phyloP scores from a whole-genome alignment of 140 eudicot genomes.

The Anethum foeniculum region DNA sequence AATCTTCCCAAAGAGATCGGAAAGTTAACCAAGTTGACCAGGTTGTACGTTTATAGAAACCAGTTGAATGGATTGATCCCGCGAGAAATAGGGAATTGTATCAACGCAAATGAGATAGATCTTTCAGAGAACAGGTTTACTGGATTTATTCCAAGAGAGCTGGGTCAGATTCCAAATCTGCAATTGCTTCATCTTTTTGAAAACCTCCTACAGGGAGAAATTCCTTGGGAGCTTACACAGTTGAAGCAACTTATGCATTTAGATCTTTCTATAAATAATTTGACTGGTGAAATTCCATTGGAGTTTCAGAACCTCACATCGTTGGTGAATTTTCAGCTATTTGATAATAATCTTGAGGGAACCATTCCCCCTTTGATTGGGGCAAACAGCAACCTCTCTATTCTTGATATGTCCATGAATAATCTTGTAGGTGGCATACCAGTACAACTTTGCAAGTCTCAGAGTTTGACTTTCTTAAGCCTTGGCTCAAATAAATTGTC shows the following conservation, averaged over 20 bases:
- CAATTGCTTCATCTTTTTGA: conserved; percentile 76
- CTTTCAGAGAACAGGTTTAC: conserved; percentile 69
- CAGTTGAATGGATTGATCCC: conserved; percentile 69
- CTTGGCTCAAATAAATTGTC: conserved; percentile 68
- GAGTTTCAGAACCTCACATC: conserved; percentile 58
- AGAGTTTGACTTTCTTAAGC: conserved; percentile 64
- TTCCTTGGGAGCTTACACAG: conserved; percentile 59
- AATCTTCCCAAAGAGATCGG: conserved; percentile 70
- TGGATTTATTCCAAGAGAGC: conserved; percentile 54
- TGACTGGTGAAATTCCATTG: conserved; percentile 66
- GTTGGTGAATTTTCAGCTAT: conserved; percentile 66
- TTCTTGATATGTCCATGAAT: conserved; percentile 68
- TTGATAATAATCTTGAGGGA: conserved; percentile 66
- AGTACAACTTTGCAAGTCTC: conserved; percentile 51
- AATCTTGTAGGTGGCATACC: conserved; percentile 68
- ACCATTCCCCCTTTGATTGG: conserved; percentile 71
- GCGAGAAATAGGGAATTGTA: conserved; percentile 50
- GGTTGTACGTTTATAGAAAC: conserved; percentile 69
- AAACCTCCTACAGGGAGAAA: conserved; percentile 54
- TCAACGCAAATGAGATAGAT: conserved; percentile 59
- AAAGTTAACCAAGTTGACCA: conserved; percentile 38
- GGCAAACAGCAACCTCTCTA: conserved; percentile 45
- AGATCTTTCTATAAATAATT: conserved; percentile 69
- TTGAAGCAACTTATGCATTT: conserved; percentile 45
- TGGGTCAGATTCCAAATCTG: conserved; percentile 43